Percentiles rank a stretch among this genome's conserved stretches.
These are phyloP conservation scores for Harringtonia lauricola DNA, from an alignment of 2,329 filamentous ascomycete genomes.

Conservation along the genomic window DNA sequence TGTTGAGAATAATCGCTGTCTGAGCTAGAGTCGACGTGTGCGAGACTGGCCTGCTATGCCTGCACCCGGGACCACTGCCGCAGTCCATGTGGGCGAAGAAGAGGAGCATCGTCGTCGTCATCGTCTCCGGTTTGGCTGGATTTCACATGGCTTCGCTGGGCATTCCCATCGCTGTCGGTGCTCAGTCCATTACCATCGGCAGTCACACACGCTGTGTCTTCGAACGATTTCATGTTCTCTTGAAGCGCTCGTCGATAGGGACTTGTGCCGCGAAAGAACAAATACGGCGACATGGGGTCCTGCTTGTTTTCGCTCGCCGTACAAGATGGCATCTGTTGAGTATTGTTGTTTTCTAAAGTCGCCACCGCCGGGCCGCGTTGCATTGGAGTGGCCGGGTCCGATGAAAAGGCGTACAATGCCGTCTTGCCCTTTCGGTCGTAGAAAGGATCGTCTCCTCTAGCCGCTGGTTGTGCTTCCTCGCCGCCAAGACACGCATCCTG, in stretches of 20 bases:
- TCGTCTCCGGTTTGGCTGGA: neutral
- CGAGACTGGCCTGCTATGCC: slow-evolving; percentile 11
- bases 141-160: neutral
- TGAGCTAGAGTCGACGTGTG: slow-evolving; percentile 4
- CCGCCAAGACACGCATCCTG: slow-evolving; percentile 4
- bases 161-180: neutral
- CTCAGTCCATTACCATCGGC: neutral
- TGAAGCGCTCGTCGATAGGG: slow-evolving; percentile 43
- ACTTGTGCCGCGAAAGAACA: slow-evolving; percentile 42
- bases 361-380: no score
- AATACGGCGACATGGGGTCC: slow-evolving; percentile 10
- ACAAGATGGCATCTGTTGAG: neutral
- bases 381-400: slow-evolving; percentile 6
- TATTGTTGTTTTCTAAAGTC: neutral
- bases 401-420: slow-evolving; percentile 7
- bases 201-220: slow-evolving; percentile 11
- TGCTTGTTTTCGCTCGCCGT: slow-evolving; percentile 5
- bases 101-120: slow-evolving; percentile 5
- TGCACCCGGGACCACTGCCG: slow-evolving; percentile 13
- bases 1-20: slow-evolving; percentile 3
- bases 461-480: neutral
- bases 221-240: slow-evolving; percentile 29
- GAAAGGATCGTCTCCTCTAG: slow-evolving; percentile 5
- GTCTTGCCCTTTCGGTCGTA: slow-evolving; percentile 1
- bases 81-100: slow-evolving; percentile 3